Evolutionary conservation across 78 protist species (phyloP).

Genomic region (Dictyostelium firmibasis): DNA sequence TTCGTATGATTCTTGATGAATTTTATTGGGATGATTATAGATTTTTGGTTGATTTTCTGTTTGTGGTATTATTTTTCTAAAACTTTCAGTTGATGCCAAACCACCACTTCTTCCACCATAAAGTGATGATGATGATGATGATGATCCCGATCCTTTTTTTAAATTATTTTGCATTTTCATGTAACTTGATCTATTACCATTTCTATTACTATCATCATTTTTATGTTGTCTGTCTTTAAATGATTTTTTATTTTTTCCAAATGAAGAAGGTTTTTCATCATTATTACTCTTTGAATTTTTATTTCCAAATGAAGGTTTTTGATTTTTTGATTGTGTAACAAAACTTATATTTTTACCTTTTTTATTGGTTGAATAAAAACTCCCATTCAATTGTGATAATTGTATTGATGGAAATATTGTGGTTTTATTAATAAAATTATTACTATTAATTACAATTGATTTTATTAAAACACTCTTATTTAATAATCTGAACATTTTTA

Average conservation of each 20-base stretch:
- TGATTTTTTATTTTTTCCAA: no score
- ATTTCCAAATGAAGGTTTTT: neutral
- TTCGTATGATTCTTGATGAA: neutral
- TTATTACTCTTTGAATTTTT: neutral
- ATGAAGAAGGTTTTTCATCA: no score
- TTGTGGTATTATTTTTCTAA: neutral
- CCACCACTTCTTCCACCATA: neutral
- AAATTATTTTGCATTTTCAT: neutral
- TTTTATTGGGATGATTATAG: no score
- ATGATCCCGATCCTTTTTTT: neutral
- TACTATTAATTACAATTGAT: neutral
- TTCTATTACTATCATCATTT: neutral
- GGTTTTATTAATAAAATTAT: neutral
- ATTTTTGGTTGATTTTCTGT: neutral
- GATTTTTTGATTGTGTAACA: neutral
- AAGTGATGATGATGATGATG: neutral
- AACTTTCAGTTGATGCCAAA: neutral
- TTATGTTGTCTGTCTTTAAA: no score
- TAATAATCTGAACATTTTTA: neutral
- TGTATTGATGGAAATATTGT: neutral
- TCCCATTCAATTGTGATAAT: neutral
- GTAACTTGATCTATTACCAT: neutral
- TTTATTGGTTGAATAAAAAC: neutral
- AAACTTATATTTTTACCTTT: neutral
- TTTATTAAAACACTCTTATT: neutral